These are phyloP conservation scores for Xylaria sp. DNA, from an alignment of 2,329 filamentous ascomycete species.

Conservation along the genomic window DNA sequence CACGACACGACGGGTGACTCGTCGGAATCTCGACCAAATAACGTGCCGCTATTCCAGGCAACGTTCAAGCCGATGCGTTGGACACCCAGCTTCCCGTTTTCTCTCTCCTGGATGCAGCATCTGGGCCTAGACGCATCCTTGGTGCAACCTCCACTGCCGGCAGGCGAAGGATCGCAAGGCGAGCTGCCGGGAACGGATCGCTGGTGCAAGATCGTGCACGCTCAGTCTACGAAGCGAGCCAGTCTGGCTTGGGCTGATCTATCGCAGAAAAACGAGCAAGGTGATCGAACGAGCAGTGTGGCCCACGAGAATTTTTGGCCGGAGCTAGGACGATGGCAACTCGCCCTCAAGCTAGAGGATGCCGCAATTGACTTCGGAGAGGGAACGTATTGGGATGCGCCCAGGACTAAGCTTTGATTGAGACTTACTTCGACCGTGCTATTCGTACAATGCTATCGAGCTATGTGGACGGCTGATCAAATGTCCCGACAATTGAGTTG, in stretches of 20 bases:
- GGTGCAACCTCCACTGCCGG: constrained; percentile 61
- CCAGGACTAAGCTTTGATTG: constrained; percentile 35
- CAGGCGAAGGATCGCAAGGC: constrained; percentile 51
- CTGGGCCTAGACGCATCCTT: constrained; percentile 56
- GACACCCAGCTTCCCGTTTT: constrained; percentile 57
- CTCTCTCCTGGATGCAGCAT: constrained; percentile 52
- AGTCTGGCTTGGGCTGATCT: constrained; percentile 61
- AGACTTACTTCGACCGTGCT: neutral
- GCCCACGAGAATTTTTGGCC: constrained; percentile 58
- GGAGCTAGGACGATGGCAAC: constrained; percentile 56
- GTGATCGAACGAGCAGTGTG: constrained; percentile 35
- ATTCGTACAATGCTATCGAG: neutral
- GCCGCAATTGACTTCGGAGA: constrained; percentile 47
- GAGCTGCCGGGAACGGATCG: constrained; percentile 58
- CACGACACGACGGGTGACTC: constrained; percentile 51
- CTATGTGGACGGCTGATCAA: neutral
- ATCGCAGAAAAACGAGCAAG: constrained; percentile 51
- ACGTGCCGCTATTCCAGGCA: constrained; percentile 58
- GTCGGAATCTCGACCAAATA: constrained; percentile 49
- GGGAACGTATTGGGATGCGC: constrained; percentile 43
- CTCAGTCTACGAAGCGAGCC: constrained; percentile 46
- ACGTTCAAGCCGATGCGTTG: constrained; percentile 56
- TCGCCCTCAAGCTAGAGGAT: constrained; percentile 50
- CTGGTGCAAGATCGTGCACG: constrained; percentile 56
- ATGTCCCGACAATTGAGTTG: neutral